Base-by-base conservation (phyloP, 495 filamentous ascomycete genomes). In the Delitschia confertaspora region DNA sequence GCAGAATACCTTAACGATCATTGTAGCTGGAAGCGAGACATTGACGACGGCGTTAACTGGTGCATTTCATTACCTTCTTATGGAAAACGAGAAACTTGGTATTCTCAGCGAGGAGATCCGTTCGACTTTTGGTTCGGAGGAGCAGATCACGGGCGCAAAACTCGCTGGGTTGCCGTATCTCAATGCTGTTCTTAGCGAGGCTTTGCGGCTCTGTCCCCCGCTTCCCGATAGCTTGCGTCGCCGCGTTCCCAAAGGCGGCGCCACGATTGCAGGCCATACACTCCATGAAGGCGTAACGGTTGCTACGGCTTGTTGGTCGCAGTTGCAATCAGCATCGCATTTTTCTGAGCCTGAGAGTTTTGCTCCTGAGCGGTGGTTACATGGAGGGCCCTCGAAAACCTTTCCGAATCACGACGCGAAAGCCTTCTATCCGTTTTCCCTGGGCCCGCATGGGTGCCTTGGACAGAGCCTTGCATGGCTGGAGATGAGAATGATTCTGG, bases 271-370 rank as follows among this genome's bases (percentile, higher is more conserved):
- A 8, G 47, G 42, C 9, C 33, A 9, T 14, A 21, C 11, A 14
- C 25, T 51, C 10, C 34, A 24, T 16, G 13, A 24, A 2, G 22
- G 23, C 7, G 64, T 60, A 9, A 60, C 56, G 4, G 64, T 71
- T 6, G 57, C 53, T 3, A 33, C 40, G 3, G 27, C 48, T 4
- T 42, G 30, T 16, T 46, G 30, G 7, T 11, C 29, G 3, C 41
- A 36, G 27, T 45, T 45, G 21, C 27, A 40, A 16, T 33, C 41
- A 3, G n/a, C 5, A 0, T 14, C 6, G 2, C 20, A 40, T 25
- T 51, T 51, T 29, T 3, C 19, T 17, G 20, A 33, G 1, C 48
- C 48, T 2, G 34, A 39, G 14, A 5, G 6, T 3, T 51, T 51
- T 29, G 16, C 27, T 7, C 42, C 33, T 2, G 34, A 40, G 18